phyloP scores from a whole-genome alignment of 768 basidiomycete species.

The Clitopilus hobsonii region DNA sequence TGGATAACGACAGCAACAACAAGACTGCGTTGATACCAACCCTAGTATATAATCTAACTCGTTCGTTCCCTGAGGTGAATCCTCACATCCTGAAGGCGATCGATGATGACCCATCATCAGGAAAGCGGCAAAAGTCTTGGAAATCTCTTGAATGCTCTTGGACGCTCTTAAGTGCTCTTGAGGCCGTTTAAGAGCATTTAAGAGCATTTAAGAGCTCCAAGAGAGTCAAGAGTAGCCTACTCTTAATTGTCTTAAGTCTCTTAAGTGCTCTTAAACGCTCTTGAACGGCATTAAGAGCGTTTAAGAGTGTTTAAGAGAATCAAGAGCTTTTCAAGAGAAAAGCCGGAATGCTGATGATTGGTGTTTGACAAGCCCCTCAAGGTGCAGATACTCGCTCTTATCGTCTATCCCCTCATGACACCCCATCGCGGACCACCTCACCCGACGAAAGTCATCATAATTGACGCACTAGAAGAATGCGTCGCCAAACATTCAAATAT shows the following conservation, averaged over 20 bases:
- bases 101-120: neutral
- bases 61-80: neutral
- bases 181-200: no score
- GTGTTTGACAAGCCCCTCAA: neutral
- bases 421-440: neutral
- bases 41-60: neutral
- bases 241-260: no score
- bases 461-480: neutral
- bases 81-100: neutral
- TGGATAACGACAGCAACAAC: neutral
- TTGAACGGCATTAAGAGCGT: no score
- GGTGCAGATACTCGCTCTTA: neutral
- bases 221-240: no score
- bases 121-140: no score
- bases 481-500: neutral
- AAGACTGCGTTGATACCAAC: neutral
- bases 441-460: neutral
- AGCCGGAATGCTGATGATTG: no score
- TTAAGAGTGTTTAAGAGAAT: no score
- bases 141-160: no score
- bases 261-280: no score
- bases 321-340: no score
- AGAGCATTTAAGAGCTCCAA: no score
- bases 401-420: neutral
- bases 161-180: no score